A percentile compares a stretch with the other conserved stretches of the same genome.
Conservation (phyloP, 192 early-diverging fungal genomes). For the Podila epigama region DNA sequence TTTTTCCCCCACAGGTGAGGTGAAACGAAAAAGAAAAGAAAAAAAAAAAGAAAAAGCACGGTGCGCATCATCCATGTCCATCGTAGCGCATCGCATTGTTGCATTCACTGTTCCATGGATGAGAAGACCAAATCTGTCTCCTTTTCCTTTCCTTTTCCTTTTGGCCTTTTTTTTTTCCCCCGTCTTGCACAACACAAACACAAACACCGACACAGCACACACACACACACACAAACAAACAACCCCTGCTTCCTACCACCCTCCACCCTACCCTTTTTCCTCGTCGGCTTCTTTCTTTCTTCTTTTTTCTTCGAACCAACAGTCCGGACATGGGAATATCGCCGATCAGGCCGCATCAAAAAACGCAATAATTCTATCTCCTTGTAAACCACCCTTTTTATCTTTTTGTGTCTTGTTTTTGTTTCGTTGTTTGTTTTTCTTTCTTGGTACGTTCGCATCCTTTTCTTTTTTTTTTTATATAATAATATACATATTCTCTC, state of each 20-base stretch:
- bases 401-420: not conserved
- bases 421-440: not conserved
- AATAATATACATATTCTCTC: too few species aligned
- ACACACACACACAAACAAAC: too few species aligned
- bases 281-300: too few species aligned
- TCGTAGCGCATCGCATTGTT: not conserved
- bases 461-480: not conserved
- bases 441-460: not conserved
- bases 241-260: not conserved
- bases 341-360: conserved; percentile 3
- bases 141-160: not conserved
- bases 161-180: not conserved
- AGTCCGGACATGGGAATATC: too few species aligned
- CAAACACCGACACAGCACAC: too few species aligned
- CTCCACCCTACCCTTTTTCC: too few species aligned
- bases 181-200: too few species aligned
- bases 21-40: not conserved
- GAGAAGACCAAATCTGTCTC: not conserved
- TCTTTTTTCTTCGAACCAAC: not conserved
- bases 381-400: not conserved
- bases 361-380: too few species aligned
- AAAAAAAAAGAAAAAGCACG: not conserved
- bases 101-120: not conserved
- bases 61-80: not conserved
- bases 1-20: too few species aligned